Base-by-base conservation (phyloP, 1,284 basidiomycete species). In the Leccinum griseonigrum region DNA sequence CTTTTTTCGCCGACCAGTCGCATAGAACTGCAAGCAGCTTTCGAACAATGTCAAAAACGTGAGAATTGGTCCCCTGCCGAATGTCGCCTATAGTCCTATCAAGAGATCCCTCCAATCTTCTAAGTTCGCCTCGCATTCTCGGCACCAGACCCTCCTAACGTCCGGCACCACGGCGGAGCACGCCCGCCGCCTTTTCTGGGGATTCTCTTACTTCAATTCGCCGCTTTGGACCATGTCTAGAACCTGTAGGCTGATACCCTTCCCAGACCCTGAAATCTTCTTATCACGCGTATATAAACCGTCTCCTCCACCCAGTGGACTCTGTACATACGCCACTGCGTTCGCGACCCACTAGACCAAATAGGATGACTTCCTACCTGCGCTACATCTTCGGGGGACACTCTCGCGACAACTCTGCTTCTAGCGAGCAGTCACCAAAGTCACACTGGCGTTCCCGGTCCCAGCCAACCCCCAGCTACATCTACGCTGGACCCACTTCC, bases 321-420 rank as follows among this genome's bases (percentile, higher is more conserved):
- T 58, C 56, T 57, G 16, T 28, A 60, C 18, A 38, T 53, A 70
- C 70, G 63, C 69, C 68, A 32, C 46, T 32, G 52, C 43, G n/a
- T 58, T 58, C 46, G 64, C 73, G 69, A 68, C 64, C 56, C 11
- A 32, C 59, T 31, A 22, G 50, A 67, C 63, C 58, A 61, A 43
- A n/a, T 46, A 56, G 55, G 56, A 73, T 73, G 72, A 74, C 72
- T 51, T 73, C 72, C 38, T 73, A 75, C 66, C 57, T 73, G 63
- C 72, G 72, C 43, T 76, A 75, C 60, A 76, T 74, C 60, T 74
- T 74, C 40, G 72, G 72, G 22, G 72, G 72, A 46, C 57, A 71
- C 54, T 64, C 73, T 54, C 71, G 71, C 22, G 69, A 73, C 46
- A 66, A 43, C 51, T 66, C 71, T 62, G 61, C 66, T 51, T 61